phyloP scores from a whole-genome alignment of 176 grass and related monocot species.

The Aegilops sharonensis region DNA sequence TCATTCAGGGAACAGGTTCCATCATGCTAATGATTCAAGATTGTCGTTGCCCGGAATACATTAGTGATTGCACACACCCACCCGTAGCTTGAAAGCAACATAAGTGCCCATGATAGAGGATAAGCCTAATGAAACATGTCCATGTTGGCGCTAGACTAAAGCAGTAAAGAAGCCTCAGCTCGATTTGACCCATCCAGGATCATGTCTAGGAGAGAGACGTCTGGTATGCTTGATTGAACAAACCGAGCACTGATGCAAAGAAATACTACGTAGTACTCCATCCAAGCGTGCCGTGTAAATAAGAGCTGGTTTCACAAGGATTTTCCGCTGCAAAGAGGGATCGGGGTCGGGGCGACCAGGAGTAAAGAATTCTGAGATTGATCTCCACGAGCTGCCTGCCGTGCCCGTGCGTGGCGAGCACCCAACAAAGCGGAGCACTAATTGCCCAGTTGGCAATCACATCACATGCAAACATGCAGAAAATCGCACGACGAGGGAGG shows the following conservation, averaged over 20 bases:
- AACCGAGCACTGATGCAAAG: no score
- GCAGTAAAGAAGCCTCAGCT: background rate
- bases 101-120: background rate
- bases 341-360: no score
- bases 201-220: background rate
- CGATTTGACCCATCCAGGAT: slow-evolving; percentile 14
- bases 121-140: slow-evolving; percentile 1
- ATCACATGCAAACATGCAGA: background rate
- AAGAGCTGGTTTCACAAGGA: no score
- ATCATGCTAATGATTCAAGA: slow-evolving; percentile 10
- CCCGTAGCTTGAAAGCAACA: slow-evolving; percentile 22
- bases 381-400: background rate
- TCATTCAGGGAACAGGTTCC: background rate
- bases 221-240: background rate
- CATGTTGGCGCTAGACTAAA: background rate
- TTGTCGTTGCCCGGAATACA: background rate
- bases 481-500: background rate
- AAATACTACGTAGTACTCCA: no score
- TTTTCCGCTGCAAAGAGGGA: background rate
- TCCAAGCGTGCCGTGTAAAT: no score
- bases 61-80: background rate
- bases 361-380: no score
- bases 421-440: background rate
- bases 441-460: background rate
- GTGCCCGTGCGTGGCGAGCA: background rate